Evolutionary conservation across 305 asterid genomes (phyloP).

Genomic region (Plantago lanceolata): DNA sequence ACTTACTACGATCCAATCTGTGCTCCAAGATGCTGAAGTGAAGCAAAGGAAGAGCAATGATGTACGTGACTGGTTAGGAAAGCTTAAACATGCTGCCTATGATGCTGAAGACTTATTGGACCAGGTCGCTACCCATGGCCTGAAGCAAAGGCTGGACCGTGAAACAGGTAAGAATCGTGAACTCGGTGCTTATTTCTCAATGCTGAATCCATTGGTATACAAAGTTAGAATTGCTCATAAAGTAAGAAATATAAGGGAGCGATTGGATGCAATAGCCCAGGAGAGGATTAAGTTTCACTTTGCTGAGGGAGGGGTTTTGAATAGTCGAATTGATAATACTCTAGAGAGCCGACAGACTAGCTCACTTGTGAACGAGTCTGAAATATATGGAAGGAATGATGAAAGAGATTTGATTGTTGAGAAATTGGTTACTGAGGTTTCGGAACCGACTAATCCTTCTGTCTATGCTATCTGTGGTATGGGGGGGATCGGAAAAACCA

Average conservation of each 20-base stretch:
- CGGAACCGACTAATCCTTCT: slow-evolving; percentile 18
- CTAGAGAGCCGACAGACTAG: slow-evolving; percentile 21
- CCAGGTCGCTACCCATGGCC: slow-evolving; percentile 21
- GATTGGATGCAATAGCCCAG: slow-evolving; percentile 16
- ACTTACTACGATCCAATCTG: slow-evolving; percentile 18
- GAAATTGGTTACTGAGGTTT: neutral
- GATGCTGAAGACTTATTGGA: slow-evolving; percentile 36
- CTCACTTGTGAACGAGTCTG: slow-evolving; percentile 28
- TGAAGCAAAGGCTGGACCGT: slow-evolving; percentile 18
- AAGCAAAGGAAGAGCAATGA: slow-evolving; percentile 20
- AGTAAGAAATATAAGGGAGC: slow-evolving; percentile 10
- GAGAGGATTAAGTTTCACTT: slow-evolving; percentile 16
- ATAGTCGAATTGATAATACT: slow-evolving; percentile 10
- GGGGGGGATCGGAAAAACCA: slow-evolving; percentile 7
- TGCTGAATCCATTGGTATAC: slow-evolving; percentile 11
- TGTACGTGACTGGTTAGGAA: slow-evolving; percentile 26
- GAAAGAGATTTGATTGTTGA: slow-evolving; percentile 26
- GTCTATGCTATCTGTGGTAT: slow-evolving; percentile 28
- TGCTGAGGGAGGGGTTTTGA: slow-evolving; percentile 12
- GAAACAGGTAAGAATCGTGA: slow-evolving; percentile 6
- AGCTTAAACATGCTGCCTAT: slow-evolving; percentile 31
- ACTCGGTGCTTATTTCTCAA: neutral
- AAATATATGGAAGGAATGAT: slow-evolving; percentile 32
- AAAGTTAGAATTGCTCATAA: slow-evolving; percentile 7
- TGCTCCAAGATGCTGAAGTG: slow-evolving; percentile 25